Percentiles rank a stretch among this genome's conserved stretches.
These are phyloP conservation scores for Tylopilus balloui DNA, from an alignment of 768 basidiomycete genomes.

Conservation along the genomic window DNA sequence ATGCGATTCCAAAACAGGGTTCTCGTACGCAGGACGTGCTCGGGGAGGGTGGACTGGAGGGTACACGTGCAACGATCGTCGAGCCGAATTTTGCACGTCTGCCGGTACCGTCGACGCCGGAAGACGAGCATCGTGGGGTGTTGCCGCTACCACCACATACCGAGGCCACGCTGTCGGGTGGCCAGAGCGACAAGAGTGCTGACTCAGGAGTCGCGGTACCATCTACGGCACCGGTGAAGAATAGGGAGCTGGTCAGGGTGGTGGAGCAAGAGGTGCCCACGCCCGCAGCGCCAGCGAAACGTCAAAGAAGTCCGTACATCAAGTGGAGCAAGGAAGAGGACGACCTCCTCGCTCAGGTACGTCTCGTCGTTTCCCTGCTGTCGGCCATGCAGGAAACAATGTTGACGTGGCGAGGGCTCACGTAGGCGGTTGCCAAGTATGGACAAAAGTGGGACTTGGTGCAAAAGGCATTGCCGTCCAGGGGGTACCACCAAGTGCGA, in stretches of 20 bases:
- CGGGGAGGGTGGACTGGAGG: background rate
- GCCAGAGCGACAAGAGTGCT: background rate
- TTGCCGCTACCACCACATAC: constrained; percentile 1
- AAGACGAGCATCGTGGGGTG: constrained; percentile 8
- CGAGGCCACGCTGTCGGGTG: constrained; percentile 7
- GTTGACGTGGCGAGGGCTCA: constrained; percentile 1
- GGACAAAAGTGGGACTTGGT: constrained; percentile 40
- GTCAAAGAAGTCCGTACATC: constrained; percentile 38
- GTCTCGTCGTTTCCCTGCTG: background rate
- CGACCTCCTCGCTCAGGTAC: constrained; percentile 36
- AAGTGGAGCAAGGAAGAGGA: constrained; percentile 44
- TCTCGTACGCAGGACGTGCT: background rate
- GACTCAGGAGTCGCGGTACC: background rate
- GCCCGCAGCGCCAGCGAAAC: constrained; percentile 25
- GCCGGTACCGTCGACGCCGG: background rate
- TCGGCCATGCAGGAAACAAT: background rate
- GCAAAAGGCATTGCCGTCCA: constrained; percentile 37
- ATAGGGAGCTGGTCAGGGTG: constrained; percentile 24
- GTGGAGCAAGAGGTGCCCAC: constrained; percentile 25
- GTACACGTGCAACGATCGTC: background rate
- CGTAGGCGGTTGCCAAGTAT: constrained; percentile 37
- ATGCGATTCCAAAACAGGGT: constrained; percentile 19
- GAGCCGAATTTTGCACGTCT: background rate
- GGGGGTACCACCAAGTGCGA: constrained; percentile 42
- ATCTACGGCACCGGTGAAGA: constrained; percentile 5